Base-by-base conservation (phyloP, 495 filamentous ascomycete species). In the Penicillium nucicola region DNA sequence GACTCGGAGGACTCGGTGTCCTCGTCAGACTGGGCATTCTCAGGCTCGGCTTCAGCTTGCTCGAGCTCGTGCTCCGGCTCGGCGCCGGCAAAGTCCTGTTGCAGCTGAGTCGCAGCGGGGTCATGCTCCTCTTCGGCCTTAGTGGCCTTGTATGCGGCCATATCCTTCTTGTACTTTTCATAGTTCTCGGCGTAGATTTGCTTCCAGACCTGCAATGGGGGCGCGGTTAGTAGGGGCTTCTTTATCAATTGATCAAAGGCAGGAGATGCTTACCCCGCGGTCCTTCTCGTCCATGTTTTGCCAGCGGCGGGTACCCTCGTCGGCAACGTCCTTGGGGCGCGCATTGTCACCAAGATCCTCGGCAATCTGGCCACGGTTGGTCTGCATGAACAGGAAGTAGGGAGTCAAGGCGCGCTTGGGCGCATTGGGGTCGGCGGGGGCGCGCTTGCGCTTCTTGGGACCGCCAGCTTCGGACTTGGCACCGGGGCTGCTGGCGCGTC, bases 361-460 rank as follows among this genome's bases (percentile, higher is more conserved):
- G 19, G 84, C 84, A 53, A 97, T 91, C 60, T 82, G 80, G 15
- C 78, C 69, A 22, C 93, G 87, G 37, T 89, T 90, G 30, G 83
- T 83, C 58, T 93, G 84, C 77, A 93, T 89, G 74, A 88, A 97
- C 30, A 97, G 74, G 76, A 98, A 96, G 72, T 90, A 97, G 0
- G 93, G 90, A 14, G 93, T 97, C 54, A 96, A 66, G 17, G 93
- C 90, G 14, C 91, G 82, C 79, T 96, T 96, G 42, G 93, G 93
- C 11, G 91, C 90, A 65, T 96, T 95, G 50, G 92, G 92, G 66
- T 98, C 95, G 56, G 85, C 87, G 35, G 72, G 70, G 13, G 80
- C 83, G 52, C 88, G 85, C 82, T 92, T 93, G 76, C 89, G 88
- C 65, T 89, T 88, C 76, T 88, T 88, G 77, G 86, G 89, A 44